Evolutionary conservation across 2,329 filamentous ascomycete species (phyloP).

Genomic region (Neofusicoccum cordaticola): DNA sequence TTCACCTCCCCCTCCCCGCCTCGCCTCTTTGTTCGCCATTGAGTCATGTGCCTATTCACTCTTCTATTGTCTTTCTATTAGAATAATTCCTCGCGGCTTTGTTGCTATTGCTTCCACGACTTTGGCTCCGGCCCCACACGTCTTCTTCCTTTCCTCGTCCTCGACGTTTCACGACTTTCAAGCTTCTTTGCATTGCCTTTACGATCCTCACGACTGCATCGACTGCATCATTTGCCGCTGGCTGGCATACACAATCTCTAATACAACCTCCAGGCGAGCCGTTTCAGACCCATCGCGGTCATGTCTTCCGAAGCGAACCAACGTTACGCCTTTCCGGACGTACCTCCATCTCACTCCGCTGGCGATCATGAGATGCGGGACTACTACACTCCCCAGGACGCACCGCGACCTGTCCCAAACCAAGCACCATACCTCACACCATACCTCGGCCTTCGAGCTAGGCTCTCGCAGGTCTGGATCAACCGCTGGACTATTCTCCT

Average conservation of each 20-base stretch:
- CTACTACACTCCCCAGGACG: slow-evolving; percentile 56
- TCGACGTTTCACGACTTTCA: slow-evolving; percentile 26
- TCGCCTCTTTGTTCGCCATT: slow-evolving; percentile 34
- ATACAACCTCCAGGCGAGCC: slow-evolving; percentile 30
- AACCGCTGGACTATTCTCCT: slow-evolving; percentile 95
- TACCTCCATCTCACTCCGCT: slow-evolving; percentile 59
- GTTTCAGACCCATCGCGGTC: slow-evolving; percentile 29
- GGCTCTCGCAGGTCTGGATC: slow-evolving; percentile 94
- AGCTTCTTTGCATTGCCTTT: slow-evolving; percentile 3
- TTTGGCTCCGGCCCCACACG: neutral
- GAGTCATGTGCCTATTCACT: slow-evolving; percentile 30
- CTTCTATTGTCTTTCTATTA: slow-evolving; percentile 25
- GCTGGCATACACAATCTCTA: slow-evolving; percentile 26
- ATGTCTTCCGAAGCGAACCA: slow-evolving; percentile 53
- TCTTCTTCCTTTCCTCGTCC: neutral
- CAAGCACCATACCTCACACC: slow-evolving; percentile 75
- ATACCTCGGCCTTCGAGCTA: slow-evolving; percentile 84
- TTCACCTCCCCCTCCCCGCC: neutral
- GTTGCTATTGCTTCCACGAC: slow-evolving; percentile 19
- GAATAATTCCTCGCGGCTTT: slow-evolving; percentile 10
- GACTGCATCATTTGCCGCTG: slow-evolving; percentile 17
- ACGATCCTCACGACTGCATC: slow-evolving; percentile 15
- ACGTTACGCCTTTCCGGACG: slow-evolving; percentile 54
- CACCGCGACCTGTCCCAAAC: slow-evolving; percentile 56
- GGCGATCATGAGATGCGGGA: slow-evolving; percentile 61